Evolutionary conservation across 2,329 filamentous ascomycete genomes (phyloP).

Genomic region (Aspergillus vadensis): DNA sequence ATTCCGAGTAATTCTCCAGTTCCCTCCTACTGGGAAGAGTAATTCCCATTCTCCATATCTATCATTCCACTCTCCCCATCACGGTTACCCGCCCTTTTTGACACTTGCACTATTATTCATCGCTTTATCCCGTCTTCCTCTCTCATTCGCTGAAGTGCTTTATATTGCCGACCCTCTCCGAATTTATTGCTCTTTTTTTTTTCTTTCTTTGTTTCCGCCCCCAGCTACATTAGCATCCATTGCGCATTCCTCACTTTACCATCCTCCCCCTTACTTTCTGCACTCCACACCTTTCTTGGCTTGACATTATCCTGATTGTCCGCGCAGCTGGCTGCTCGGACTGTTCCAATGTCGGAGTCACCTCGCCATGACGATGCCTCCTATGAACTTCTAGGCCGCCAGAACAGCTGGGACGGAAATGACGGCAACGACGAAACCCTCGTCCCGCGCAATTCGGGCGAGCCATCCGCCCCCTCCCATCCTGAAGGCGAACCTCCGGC

Average conservation of each 20-base stretch:
- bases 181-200: background rate
- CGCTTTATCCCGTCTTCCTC: background rate
- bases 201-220: background rate
- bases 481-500: background rate
- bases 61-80: too few species aligned
- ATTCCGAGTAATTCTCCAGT: too few species aligned
- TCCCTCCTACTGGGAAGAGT: too few species aligned
- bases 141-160: background rate
- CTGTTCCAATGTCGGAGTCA: constrained; percentile 9
- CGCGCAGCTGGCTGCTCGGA: constrained; percentile 10
- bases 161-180: background rate
- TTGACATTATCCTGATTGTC: constrained; percentile 1
- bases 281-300: background rate
- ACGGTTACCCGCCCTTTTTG: background rate
- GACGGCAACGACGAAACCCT: background rate
- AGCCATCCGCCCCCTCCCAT: background rate
- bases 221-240: background rate
- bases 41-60: too few species aligned
- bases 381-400: constrained; percentile 12
- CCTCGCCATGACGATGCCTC: constrained; percentile 5
- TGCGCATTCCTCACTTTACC: background rate
- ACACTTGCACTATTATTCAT: background rate
- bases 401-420: constrained; percentile 2
- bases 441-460: background rate
- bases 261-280: background rate